These are phyloP conservation scores for Cladosporium sp. DNA, from an alignment of 2,329 filamentous ascomycete genomes.

Conservation along the genomic window DNA sequence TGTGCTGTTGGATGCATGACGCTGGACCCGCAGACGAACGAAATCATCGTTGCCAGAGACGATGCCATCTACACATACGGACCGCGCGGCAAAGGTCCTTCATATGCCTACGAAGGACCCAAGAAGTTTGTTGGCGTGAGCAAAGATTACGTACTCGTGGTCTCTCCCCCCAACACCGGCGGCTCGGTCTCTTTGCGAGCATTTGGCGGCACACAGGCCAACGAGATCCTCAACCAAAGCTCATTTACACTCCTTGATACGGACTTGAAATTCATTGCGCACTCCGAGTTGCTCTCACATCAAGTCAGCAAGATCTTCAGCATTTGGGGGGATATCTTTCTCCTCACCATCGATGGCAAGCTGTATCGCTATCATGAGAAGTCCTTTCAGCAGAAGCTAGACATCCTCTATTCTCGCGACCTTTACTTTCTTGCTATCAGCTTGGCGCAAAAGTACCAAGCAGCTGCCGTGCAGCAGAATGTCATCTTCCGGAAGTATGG, in stretches of 20 bases:
- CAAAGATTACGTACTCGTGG: constrained; percentile 80
- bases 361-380: constrained; percentile 89
- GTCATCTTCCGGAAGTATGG: constrained; percentile 91
- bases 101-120: constrained; percentile 84
- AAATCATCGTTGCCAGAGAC: constrained; percentile 87
- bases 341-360: constrained; percentile 90
- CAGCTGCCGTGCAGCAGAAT: constrained; percentile 79
- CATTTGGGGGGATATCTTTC: constrained; percentile 87
- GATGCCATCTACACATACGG: constrained; percentile 96
- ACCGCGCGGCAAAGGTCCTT: constrained; percentile 76
- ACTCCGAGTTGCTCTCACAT: constrained; percentile 79
- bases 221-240: constrained; percentile 79
- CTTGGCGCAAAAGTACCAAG: constrained; percentile 80
- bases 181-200: constrained; percentile 62
- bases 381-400: constrained; percentile 80
- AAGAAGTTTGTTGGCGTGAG: constrained; percentile 79
- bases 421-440: constrained; percentile 90
- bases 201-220: constrained; percentile 68
- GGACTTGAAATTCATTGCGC: constrained; percentile 82
- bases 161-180: constrained; percentile 69
- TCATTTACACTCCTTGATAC: constrained; percentile 91
- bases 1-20: constrained; percentile 96
- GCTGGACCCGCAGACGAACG: constrained; percentile 70
- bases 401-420: constrained; percentile 90
- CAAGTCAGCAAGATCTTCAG: constrained; percentile 76